Conservation (phyloP, 495 filamentous ascomycete species). For the Hypomontagnella monticulosa region DNA sequence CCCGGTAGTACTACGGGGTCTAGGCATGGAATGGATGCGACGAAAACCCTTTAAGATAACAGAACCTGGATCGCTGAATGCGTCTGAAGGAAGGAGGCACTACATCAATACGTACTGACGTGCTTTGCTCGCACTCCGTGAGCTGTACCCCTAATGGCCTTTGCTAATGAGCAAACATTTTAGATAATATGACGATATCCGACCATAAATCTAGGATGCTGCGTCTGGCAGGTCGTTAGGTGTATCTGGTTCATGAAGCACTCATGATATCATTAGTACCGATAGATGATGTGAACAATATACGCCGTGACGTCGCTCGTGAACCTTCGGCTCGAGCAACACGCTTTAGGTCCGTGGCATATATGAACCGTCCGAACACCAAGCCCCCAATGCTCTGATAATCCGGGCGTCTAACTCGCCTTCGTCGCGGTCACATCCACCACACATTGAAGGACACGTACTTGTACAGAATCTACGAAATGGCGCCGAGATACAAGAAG, state of each 20-base stretch:
- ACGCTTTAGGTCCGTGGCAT: neutral
- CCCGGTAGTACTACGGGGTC: too few species aligned
- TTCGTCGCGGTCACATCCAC: neutral
- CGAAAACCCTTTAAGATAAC: too few species aligned
- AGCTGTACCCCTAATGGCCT: neutral
- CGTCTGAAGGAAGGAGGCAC: too few species aligned
- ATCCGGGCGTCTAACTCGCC: neutral
- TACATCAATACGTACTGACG: too few species aligned
- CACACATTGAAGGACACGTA: conserved; percentile 3
- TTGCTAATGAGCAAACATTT: conserved; percentile 5
- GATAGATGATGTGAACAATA: conserved; percentile 27
- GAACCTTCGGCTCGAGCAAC: conserved; percentile 12
- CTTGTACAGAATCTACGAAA: neutral
- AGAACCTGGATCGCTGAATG: too few species aligned
- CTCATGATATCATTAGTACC: conserved; percentile 29
- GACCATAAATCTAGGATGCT: neutral
- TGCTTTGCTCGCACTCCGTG: too few species aligned
- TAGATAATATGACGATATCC: conserved; percentile 13
- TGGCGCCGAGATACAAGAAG: conserved; percentile 36
- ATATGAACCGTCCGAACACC: conserved; percentile 15
- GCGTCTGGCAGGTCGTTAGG: neutral
- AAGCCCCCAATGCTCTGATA: neutral
- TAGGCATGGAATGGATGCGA: too few species aligned
- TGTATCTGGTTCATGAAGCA: conserved; percentile 9
- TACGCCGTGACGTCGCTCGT: conserved; percentile 27